phyloP scores from a whole-genome alignment of 1,284 basidiomycete species.

The Phylloporus sp. region DNA sequence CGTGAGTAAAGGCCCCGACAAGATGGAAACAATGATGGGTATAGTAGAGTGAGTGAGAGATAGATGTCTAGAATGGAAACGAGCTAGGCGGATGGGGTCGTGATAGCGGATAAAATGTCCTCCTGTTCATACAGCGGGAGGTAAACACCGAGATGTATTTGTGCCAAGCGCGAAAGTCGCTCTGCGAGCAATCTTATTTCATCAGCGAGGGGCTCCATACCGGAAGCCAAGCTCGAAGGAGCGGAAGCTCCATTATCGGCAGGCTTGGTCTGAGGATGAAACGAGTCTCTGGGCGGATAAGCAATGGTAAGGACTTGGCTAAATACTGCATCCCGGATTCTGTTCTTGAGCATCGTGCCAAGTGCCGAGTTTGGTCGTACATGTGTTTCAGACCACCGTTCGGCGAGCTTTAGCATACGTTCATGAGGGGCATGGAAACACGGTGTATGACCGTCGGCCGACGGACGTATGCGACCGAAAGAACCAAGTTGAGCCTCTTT shows the following conservation, averaged over 20 bases:
- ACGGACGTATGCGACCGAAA: slow-evolving; percentile 13
- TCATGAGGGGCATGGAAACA: slow-evolving; percentile 49
- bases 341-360: slow-evolving; percentile 59
- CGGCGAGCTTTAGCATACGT: slow-evolving; percentile 57
- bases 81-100: slow-evolving; percentile 26
- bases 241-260: slow-evolving; percentile 13
- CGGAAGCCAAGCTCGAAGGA: slow-evolving; percentile 45
- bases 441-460: slow-evolving; percentile 14
- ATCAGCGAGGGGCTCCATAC: slow-evolving; percentile 70
- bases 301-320: slow-evolving; percentile 57
- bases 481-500: slow-evolving; percentile 43
- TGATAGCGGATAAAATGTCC: slow-evolving; percentile 48
- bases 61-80: slow-evolving; percentile 28
- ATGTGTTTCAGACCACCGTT: slow-evolving; percentile 66
- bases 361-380: slow-evolving; percentile 60
- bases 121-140: slow-evolving; percentile 72
- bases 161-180: slow-evolving; percentile 67
- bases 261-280: slow-evolving; percentile 32
- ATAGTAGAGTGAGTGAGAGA: slow-evolving; percentile 26
- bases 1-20: slow-evolving; percentile 29
- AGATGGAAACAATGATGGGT: slow-evolving; percentile 37
- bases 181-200: slow-evolving; percentile 72
- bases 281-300: slow-evolving; percentile 47
- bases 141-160: slow-evolving; percentile 76
- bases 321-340: slow-evolving; percentile 68